A percentile compares a stretch with the other conserved stretches of the same genome.
phyloP scores from a whole-genome alignment of 345 rosid genomes.

The Pistacia atlantica region DNA sequence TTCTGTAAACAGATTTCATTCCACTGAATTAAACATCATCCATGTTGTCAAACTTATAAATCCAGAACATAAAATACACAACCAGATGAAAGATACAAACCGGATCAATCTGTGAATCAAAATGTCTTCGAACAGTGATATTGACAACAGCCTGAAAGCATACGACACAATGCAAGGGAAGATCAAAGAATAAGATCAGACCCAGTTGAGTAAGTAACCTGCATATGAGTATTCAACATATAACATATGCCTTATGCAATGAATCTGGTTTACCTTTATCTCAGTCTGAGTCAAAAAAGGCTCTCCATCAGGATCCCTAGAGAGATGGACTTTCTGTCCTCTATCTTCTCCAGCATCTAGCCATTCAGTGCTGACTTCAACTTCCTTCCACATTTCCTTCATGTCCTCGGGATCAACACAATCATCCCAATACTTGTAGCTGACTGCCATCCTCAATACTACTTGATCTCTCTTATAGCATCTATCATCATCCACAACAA shows the following conservation, averaged over 20 bases:
- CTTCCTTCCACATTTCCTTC: conserved; percentile 84
- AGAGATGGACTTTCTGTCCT: conserved; percentile 83
- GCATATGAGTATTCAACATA: not conserved
- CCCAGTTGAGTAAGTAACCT: not conserved
- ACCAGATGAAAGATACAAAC: conserved; percentile 42
- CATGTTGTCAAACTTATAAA: not conserved
- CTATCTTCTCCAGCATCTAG: conserved; percentile 74
- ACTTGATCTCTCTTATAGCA: conserved; percentile 7
- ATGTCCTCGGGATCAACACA: conserved; percentile 67
- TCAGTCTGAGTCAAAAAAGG: conserved; percentile 88
- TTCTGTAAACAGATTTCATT: not conserved
- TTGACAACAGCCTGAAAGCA: conserved; percentile 86
- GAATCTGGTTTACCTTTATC: conserved; percentile 59
- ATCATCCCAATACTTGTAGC: conserved; percentile 90
- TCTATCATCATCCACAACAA: conserved; percentile 13
- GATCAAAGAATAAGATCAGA: not conserved
- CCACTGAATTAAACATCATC: not conserved
- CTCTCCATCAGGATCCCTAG: conserved; percentile 95
- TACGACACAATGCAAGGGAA: conserved; percentile 12
- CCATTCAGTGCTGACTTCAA: conserved; percentile 82
- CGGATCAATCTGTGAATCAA: conserved; percentile 56
- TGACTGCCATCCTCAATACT: conserved; percentile 52
- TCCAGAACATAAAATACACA: not conserved
- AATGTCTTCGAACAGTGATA: conserved; percentile 69
- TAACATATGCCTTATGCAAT: not conserved